These are phyloP conservation scores for Jatropha podagrica DNA, from an alignment of 441 rosid species.

Conservation along the genomic window DNA sequence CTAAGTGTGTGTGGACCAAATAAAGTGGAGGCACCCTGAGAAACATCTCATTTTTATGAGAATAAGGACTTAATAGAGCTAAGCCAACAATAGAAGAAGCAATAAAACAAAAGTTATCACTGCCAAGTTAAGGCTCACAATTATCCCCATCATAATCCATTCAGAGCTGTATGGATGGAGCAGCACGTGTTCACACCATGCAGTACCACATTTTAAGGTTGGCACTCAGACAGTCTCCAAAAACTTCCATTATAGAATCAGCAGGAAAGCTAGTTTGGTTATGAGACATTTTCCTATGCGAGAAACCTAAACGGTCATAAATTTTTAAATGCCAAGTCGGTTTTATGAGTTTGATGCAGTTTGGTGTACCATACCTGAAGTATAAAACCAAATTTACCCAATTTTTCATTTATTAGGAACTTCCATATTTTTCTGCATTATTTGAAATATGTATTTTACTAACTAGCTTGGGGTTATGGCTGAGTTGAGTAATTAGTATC, in stretches of 20 bases:
- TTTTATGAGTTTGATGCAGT: not conserved
- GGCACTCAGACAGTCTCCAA: not conserved
- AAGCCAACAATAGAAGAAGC: not conserved
- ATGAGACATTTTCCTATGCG: slow-evolving; percentile 1
- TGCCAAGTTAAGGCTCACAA: not conserved
- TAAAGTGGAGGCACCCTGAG: slow-evolving; percentile 89
- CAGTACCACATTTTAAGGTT: not conserved
- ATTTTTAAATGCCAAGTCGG: not conserved
- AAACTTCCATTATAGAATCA: not conserved
- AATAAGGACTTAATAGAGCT: slow-evolving; percentile 1
- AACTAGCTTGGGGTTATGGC: too few species aligned
- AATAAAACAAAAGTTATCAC: not conserved
- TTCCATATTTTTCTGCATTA: not conserved
- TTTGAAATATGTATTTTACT: not conserved
- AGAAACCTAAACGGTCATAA: not conserved
- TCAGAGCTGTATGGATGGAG: slow-evolving; percentile 2
- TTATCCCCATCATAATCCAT: not conserved
- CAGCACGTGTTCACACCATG: not conserved
- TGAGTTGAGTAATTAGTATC: too few species aligned
- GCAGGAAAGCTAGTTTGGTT: not conserved
- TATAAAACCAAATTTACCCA: not conserved
- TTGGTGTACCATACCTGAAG: not conserved
- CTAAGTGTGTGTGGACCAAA: slow-evolving; percentile 87
- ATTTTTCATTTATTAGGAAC: not conserved
- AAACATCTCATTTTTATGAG: slow-evolving; percentile 6